These are phyloP conservation scores for Cystobasidium slooffiae DNA, from an alignment of 1,284 basidiomycete species.

Conservation along the genomic window DNA sequence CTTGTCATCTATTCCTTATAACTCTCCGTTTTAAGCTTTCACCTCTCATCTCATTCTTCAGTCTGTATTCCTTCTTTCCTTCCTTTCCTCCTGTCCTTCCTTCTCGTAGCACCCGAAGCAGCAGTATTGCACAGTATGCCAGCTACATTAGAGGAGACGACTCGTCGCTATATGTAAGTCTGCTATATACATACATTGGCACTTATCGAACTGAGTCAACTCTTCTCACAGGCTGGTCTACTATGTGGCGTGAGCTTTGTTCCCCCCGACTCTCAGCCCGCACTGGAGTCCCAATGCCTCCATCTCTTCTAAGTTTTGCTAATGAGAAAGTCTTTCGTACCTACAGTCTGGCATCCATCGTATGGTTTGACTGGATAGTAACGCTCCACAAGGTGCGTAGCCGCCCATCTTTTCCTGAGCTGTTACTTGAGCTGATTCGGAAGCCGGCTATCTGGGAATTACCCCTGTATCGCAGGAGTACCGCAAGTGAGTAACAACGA, in stretches of 20 bases:
- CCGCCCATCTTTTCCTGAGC: background rate
- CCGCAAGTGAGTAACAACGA: slow-evolving; percentile 7
- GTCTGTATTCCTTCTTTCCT: background rate
- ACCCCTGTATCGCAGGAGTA: slow-evolving; percentile 6
- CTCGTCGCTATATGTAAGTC: slow-evolving; percentile 13
- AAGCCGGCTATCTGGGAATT: background rate
- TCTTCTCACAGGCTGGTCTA: slow-evolving; percentile 3
- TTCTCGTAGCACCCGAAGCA: background rate
- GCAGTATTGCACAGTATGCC: background rate
- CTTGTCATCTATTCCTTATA: too few species aligned
- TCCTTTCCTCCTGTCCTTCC: background rate
- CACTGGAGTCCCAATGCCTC: background rate
- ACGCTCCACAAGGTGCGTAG: background rate
- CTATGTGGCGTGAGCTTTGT: slow-evolving; percentile 15
- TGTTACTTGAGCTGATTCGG: background rate
- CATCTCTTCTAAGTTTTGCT: background rate
- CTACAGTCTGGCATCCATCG: background rate
- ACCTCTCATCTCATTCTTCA: too few species aligned
- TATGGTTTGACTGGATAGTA: slow-evolving; percentile 16
- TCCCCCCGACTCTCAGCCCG: background rate
- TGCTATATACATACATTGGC: background rate
- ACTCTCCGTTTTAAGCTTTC: too few species aligned
- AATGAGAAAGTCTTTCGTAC: background rate
- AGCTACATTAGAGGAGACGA: slow-evolving; percentile 12
- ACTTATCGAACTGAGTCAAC: background rate